phyloP scores from a whole-genome alignment of 2,329 filamentous ascomycete species.

The Fusarium odoratissimum region DNA sequence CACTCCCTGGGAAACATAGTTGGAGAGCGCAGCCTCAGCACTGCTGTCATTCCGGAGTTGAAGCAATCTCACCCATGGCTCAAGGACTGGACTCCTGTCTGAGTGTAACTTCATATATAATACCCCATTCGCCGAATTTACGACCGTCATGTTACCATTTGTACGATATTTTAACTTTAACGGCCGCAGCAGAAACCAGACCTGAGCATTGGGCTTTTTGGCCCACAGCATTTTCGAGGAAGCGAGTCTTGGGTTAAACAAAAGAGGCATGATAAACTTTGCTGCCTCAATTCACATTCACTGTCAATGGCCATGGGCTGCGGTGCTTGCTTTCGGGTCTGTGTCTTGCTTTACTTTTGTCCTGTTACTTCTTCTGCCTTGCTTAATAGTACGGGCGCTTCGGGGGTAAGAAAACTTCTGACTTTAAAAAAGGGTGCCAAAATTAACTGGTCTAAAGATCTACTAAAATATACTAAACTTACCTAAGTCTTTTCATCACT shows the following conservation, averaged over 20 bases:
- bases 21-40: slow-evolving; percentile 43
- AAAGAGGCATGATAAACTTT: not conserved
- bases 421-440: not conserved
- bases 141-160: not conserved
- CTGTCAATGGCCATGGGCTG: not conserved
- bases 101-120: slow-evolving; percentile 3
- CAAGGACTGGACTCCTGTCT: slow-evolving; percentile 38
- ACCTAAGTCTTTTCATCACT: not conserved
- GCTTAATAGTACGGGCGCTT: not conserved
- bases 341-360: not conserved
- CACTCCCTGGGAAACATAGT: slow-evolving; percentile 44
- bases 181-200: slow-evolving; percentile 30
- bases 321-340: slow-evolving; percentile 1
- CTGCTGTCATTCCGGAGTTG: slow-evolving; percentile 37
- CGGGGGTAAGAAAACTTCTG: too few relatives aligned
- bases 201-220: not conserved
- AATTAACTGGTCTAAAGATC: not conserved
- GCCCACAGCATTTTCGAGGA: slow-evolving; percentile 3
- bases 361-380: not conserved
- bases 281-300: not conserved
- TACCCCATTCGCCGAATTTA: slow-evolving; percentile 2
- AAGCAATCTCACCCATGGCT: slow-evolving; percentile 41
- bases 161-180: slow-evolving; percentile 1
- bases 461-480: not conserved
- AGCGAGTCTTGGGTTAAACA: not conserved